Percentiles rank a stretch among this genome's conserved stretches.
phyloP scores from a whole-genome alignment of 768 basidiomycete species.

The Termitomyces sp. region DNA sequence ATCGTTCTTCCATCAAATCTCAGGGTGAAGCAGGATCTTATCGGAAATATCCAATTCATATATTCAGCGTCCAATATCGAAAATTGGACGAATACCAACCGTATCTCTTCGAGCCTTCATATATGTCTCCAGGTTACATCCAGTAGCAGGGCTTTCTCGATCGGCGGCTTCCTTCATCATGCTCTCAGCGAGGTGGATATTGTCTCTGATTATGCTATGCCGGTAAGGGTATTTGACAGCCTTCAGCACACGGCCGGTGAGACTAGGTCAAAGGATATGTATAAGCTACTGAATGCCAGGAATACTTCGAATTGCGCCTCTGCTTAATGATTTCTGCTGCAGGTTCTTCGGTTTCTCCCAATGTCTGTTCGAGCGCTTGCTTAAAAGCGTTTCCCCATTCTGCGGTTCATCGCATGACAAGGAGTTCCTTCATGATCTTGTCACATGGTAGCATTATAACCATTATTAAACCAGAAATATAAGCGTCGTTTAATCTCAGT shows the following conservation, averaged over 20 bases:
- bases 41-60: too few relatives aligned
- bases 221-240: neutral
- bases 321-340: neutral
- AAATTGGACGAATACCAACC: neutral
- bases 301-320: neutral
- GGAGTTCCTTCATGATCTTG: too few relatives aligned
- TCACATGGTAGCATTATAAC: neutral
- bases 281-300: neutral
- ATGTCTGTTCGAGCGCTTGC: conserved; percentile 1
- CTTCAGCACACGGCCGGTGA: neutral
- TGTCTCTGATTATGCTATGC: neutral
- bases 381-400: too few relatives aligned
- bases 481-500: too few relatives aligned
- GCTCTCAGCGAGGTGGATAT: neutral
- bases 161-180: neutral
- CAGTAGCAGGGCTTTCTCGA: too few relatives aligned
- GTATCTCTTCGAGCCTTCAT: conserved; percentile 5
- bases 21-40: too few relatives aligned
- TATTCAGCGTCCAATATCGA: too few relatives aligned
- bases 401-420: too few relatives aligned
- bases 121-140: too few relatives aligned
- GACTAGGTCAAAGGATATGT: neutral
- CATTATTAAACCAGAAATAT: neutral
- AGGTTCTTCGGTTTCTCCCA: neutral
- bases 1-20: too few relatives aligned